Base-by-base conservation (phyloP, 352 stramenopile species). In the Phytophthora syringae region DNA sequence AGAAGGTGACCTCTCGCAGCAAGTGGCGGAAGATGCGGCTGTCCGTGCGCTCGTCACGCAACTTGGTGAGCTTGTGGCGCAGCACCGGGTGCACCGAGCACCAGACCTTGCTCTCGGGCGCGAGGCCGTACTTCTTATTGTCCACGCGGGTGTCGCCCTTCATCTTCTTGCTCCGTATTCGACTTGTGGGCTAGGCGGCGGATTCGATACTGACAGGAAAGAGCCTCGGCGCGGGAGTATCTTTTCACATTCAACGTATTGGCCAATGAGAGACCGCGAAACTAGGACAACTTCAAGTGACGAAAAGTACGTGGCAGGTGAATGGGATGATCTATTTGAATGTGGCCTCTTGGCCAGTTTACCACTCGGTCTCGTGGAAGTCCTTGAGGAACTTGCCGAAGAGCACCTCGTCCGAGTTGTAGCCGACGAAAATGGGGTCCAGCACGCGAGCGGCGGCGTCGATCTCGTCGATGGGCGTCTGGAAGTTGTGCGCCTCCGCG, bases 1-100 rank as follows among this genome's bases (percentile, higher is more conserved):
- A 99, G 65, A 98, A 99, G 25, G 97, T 99, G 44, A 99, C 90
- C 84, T 99, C 97, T 43, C 95, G 91, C 52, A 99, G 79, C n/a
- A 98, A 74, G 52, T 95, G 76, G 57, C 97, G 95, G 72, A 99
- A 99, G 13, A 98, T 80, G 40, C 84, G 91, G 54, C 93, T 93
- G 44, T 90, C 82, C 0, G 97, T 99, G 65, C 86, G 83, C 47
- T 96, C 95, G 43, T 97, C 94, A n/a, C 97, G 93, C 28, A 99
- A 86, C 63, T 98, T 97, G 18, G 93, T 98, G 49, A 99, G 89
- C 79, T 99, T 99, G 79, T 99, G 95, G 24, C 86, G 79, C 20
- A 99, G 76, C 32, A 99, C 90, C 1, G 94, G 93, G 76, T 99
- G 96, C 15, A 75, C 80, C 0, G 91, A 88, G 50, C 96, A 84